These are phyloP conservation scores for Fusarium sp. DNA, from an alignment of 2,329 filamentous ascomycete species.

Conservation along the genomic window DNA sequence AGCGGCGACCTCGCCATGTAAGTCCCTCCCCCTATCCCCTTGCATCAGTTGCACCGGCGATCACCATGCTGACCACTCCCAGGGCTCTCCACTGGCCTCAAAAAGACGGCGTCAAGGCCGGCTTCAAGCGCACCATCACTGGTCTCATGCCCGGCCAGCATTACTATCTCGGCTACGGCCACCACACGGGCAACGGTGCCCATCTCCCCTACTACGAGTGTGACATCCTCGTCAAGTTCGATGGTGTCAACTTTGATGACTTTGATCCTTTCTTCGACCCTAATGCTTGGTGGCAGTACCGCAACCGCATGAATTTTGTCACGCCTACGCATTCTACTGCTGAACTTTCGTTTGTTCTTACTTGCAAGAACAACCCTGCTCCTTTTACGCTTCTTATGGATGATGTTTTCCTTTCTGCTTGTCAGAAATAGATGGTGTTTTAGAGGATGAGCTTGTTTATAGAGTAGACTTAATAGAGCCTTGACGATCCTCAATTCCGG, in stretches of 20 bases:
- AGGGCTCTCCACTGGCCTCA: slow-evolving; percentile 15
- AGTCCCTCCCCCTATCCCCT: fast-evolving
- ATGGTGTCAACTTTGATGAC: slow-evolving; percentile 1
- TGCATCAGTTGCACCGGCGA: too few relatives aligned
- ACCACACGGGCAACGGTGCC: neutral
- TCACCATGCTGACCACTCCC: neutral
- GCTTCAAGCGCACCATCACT: slow-evolving; percentile 2
- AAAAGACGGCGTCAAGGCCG: neutral
- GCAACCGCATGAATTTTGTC: slow-evolving; percentile 1
- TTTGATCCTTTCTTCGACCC: slow-evolving; percentile 25
- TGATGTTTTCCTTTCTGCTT: slow-evolving; percentile 11
- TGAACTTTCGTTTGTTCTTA: slow-evolving; percentile 14
- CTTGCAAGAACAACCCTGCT: neutral
- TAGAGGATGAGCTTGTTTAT: neutral
- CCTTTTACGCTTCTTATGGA: slow-evolving; percentile 21
- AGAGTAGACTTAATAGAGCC: neutral
- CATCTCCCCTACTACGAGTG: slow-evolving; percentile 9
- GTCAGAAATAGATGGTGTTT: neutral
- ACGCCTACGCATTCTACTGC: neutral
- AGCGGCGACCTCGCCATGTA: slow-evolving; percentile 1
- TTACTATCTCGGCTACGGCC: slow-evolving; percentile 12
- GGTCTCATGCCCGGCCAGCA: neutral
- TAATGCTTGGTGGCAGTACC: neutral
- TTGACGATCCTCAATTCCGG: neutral
- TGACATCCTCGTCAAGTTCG: slow-evolving; percentile 16